A percentile compares a stretch with the other conserved stretches of the same genome.
These are phyloP conservation scores for Talaromyces adpressus DNA, from an alignment of 495 filamentous ascomycete species.

Conservation along the genomic window DNA sequence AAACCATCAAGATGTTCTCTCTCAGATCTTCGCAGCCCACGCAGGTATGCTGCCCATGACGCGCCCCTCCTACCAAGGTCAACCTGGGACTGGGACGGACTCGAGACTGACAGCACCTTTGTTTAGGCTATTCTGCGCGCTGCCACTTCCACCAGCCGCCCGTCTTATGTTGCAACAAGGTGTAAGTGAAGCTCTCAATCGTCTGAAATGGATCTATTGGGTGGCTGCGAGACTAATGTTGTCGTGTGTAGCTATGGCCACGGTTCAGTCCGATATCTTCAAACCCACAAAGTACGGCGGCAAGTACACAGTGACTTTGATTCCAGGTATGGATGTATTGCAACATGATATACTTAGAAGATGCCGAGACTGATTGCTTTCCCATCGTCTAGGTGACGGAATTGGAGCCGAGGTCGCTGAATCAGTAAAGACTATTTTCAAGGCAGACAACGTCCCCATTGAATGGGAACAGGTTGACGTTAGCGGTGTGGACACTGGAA, in stretches of 20 bases:
- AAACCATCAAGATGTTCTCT: conserved; percentile 22
- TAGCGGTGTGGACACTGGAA: conserved; percentile 79
- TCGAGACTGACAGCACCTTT: conserved; percentile 1
- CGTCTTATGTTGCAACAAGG: conserved; percentile 31
- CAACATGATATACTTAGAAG: background rate
- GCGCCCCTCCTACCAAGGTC: background rate
- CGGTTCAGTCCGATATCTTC: conserved; percentile 82
- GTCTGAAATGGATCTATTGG: background rate
- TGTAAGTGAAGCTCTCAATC: conserved; percentile 26
- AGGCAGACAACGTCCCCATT: conserved; percentile 96
- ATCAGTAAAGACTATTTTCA: conserved; percentile 97
- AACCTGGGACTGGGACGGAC: background rate
- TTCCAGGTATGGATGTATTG: conserved; percentile 59
- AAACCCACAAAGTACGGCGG: conserved; percentile 98
- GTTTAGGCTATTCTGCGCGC: conserved; percentile 13
- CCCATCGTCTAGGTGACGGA: conserved; percentile 63
- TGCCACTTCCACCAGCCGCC: conserved; percentile 27
- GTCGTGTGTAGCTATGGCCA: conserved; percentile 50
- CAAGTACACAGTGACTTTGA: conserved; percentile 98
- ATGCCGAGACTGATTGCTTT: background rate
- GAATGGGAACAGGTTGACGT: conserved; percentile 99
- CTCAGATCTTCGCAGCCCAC: conserved; percentile 23
- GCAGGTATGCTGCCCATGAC: conserved; percentile 20
- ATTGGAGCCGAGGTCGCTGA: conserved; percentile 97
- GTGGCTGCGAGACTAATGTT: background rate